A percentile compares a stretch with the other conserved stretches of the same genome.
phyloP scores from a whole-genome alignment of 2,329 filamentous ascomycete species.

The Bisporella sp. region DNA sequence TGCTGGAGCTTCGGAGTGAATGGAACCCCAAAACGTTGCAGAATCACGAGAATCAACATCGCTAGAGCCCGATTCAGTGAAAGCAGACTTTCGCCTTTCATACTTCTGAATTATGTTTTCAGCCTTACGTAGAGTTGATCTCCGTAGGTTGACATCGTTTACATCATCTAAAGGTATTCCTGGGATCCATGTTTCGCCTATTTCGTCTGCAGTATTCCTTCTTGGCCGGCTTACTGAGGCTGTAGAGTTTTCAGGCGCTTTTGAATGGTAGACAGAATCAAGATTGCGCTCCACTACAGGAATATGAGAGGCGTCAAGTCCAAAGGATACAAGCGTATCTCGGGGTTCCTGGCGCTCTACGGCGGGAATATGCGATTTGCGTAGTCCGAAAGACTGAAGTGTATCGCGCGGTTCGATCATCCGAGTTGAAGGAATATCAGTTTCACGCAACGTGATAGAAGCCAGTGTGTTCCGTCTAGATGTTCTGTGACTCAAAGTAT shows the following conservation, averaged over 20 bases:
- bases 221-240: slow-evolving; percentile 28
- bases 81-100: slow-evolving; percentile 31
- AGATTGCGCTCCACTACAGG: no score
- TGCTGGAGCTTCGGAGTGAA: slow-evolving; percentile 41
- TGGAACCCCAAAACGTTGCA: slow-evolving; percentile 41
- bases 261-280: not conserved
- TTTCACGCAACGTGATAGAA: slow-evolving; percentile 10
- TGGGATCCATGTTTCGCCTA: slow-evolving; percentile 33
- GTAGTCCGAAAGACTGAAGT: no score
- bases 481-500: slow-evolving; percentile 16
- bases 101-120: not conserved
- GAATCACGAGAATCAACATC: slow-evolving; percentile 31
- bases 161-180: slow-evolving; percentile 18
- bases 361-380: no score
- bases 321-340: no score
- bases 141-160: not conserved
- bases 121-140: not conserved
- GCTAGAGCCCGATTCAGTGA: slow-evolving; percentile 19
- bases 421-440: no score
- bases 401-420: no score
- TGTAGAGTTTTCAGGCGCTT: slow-evolving; percentile 1
- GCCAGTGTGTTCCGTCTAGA: slow-evolving; percentile 25
- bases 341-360: no score
- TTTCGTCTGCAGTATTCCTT: slow-evolving; percentile 28
- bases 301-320: no score